These are phyloP conservation scores for Suhomyces xylopsoci DNA, from an alignment of 805 yeast genomes.

Conservation along the genomic window DNA sequence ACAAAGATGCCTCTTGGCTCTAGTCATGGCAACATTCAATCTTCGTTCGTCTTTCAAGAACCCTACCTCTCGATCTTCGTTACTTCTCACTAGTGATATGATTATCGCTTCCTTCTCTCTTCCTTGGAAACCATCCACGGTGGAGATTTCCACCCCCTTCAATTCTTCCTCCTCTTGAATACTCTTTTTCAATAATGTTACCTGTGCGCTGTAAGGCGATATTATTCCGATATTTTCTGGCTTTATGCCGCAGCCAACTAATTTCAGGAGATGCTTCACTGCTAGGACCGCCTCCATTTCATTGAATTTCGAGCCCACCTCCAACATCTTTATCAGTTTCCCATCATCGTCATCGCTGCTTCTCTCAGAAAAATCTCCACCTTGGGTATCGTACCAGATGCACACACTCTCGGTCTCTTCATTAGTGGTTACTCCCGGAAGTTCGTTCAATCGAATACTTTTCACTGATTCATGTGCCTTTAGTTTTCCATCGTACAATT, in stretches of 20 bases:
- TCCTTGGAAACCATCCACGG: constrained; percentile 97
- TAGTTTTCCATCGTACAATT: constrained; percentile 61
- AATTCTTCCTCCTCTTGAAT: constrained; percentile 35
- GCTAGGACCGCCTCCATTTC: constrained; percentile 72
- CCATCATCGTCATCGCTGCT: constrained; percentile 30
- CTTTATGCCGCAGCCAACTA: constrained; percentile 52
- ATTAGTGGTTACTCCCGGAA: constrained; percentile 39
- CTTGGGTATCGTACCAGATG: constrained; percentile 92
- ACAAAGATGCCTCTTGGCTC: constrained; percentile 82
- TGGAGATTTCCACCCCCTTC: constrained; percentile 64
- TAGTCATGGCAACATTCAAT: constrained; percentile 88
- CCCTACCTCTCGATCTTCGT: constrained; percentile 69
- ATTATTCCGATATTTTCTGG: constrained; percentile 73
- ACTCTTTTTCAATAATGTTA: constrained; percentile 50
- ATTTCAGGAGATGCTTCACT: constrained; percentile 48
- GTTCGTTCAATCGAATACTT: constrained; percentile 49
- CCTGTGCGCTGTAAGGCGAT: constrained; percentile 90
- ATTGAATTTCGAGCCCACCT: constrained; percentile 61
- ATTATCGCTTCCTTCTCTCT: constrained; percentile 88
- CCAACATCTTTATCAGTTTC: constrained; percentile 5
- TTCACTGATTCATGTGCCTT: constrained; percentile 61
- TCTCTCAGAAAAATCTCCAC: constrained; percentile 74
- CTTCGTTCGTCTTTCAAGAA: constrained; percentile 77
- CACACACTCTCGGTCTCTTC: constrained; percentile 56
- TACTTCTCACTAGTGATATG: constrained; percentile 78